phyloP scores from a whole-genome alignment of 352 stramenopile genomes.

The Pythium dissotocum region DNA sequence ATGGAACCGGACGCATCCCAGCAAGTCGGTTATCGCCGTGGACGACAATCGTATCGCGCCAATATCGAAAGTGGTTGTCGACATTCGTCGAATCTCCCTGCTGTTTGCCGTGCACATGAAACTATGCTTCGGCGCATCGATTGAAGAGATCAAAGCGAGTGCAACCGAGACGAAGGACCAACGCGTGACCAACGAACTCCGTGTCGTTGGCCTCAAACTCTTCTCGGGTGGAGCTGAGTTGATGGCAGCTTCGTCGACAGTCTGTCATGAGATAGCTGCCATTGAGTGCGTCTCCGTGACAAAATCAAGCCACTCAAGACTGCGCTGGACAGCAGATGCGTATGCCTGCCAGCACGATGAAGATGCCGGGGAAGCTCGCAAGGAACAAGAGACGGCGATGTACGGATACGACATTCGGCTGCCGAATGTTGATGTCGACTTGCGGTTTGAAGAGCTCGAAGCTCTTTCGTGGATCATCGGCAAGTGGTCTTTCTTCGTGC shows the following conservation, averaged over 20 bases:
- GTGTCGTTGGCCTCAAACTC: constrained; percentile 8
- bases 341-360: constrained; percentile 25
- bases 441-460: constrained; percentile 62
- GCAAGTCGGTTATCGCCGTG: constrained; percentile 41
- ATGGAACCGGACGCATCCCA: constrained; percentile 75
- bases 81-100: constrained; percentile 47
- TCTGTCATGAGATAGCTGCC: constrained; percentile 7
- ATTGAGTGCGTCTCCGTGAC: constrained; percentile 6
- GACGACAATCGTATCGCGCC: constrained; percentile 62
- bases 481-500: constrained; percentile 81
- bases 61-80: constrained; percentile 59
- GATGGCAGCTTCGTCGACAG: constrained; percentile 5
- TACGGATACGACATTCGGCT: constrained; percentile 65
- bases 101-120: constrained; percentile 60
- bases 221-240: constrained; percentile 16
- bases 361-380: not conserved
- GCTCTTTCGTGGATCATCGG: constrained; percentile 62
- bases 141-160: constrained; percentile 35
- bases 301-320: constrained; percentile 21
- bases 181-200: constrained; percentile 19
- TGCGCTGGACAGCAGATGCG: constrained; percentile 14
- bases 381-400: constrained; percentile 52
- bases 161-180: constrained; percentile 4
- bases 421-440: constrained; percentile 48
- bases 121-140: constrained; percentile 55